A percentile compares a stretch with the other conserved stretches of the same genome.
phyloP scores from a whole-genome alignment of 805 yeast genomes.

The Suhomyces prunicola region DNA sequence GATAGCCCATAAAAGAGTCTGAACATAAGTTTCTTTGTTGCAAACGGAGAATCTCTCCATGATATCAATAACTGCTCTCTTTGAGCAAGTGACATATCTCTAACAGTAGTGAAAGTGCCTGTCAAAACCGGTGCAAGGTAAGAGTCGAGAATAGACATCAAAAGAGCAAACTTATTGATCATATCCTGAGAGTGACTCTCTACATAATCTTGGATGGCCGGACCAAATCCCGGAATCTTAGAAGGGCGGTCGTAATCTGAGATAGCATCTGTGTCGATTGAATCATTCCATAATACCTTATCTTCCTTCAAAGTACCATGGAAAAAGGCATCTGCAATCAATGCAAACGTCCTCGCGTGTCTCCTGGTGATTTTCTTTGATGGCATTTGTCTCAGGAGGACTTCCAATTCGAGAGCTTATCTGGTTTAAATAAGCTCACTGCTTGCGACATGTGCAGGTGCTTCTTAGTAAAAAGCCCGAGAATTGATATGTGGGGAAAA shows the following conservation, averaged over 20 bases:
- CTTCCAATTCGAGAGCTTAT: neutral
- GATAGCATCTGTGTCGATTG: constrained; percentile 24
- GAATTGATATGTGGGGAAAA: neutral
- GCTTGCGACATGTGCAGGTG: neutral
- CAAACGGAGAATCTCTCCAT: constrained; percentile 42
- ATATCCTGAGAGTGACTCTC: constrained; percentile 15
- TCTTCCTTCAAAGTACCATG: constrained; percentile 29
- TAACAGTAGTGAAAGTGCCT: constrained; percentile 26
- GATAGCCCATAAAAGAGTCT: constrained; percentile 25
- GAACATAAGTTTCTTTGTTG: constrained; percentile 32
- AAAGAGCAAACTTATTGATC: constrained; percentile 19
- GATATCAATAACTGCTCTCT: constrained; percentile 27
- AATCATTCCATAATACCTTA: neutral
- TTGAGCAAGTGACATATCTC: constrained; percentile 36
- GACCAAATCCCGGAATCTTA: constrained; percentile 24
- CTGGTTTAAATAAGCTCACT: neutral
- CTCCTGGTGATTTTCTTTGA: constrained; percentile 1
- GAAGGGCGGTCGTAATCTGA: constrained; percentile 25
- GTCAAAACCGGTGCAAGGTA: constrained; percentile 33
- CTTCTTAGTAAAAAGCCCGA: neutral
- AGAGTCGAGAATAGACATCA: constrained; percentile 25
- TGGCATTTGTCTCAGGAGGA: neutral
- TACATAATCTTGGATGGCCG: constrained; percentile 13
- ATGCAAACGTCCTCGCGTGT: constrained; percentile 24
- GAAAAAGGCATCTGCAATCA: constrained; percentile 34